These are phyloP conservation scores for Ophiocordyceps camponoti-rufipedis DNA, from an alignment of 2,329 filamentous ascomycete species.

Conservation along the genomic window DNA sequence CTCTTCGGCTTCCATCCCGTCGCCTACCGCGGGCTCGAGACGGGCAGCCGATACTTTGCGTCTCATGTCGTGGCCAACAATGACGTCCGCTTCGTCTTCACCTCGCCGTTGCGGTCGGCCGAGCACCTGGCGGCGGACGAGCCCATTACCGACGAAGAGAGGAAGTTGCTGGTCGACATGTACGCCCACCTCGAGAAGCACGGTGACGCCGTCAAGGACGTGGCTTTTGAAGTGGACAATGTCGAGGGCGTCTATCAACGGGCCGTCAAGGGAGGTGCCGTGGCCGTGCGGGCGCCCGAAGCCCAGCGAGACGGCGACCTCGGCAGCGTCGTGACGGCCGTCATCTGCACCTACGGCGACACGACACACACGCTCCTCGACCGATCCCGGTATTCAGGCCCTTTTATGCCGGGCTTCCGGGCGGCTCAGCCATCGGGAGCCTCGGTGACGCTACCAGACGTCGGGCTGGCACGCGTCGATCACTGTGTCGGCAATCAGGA, in stretches of 20 bases:
- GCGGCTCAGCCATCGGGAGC: constrained; percentile 23
- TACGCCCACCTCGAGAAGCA: constrained; percentile 71
- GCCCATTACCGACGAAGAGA: constrained; percentile 44
- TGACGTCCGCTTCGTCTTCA: constrained; percentile 65
- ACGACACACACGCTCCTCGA: constrained; percentile 86
- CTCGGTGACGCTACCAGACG: constrained; percentile 33
- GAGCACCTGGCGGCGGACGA: constrained; percentile 37
- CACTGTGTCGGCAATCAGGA: constrained; percentile 96
- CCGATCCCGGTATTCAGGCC: constrained; percentile 48
- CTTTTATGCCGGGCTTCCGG: constrained; percentile 72
- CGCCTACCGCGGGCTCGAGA: constrained; percentile 79
- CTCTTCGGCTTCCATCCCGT: constrained; percentile 73
- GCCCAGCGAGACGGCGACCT: constrained; percentile 35
- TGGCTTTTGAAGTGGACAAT: constrained; percentile 86
- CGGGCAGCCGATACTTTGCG: constrained; percentile 61
- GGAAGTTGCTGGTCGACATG: constrained; percentile 50
- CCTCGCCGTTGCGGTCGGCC: constrained; percentile 55
- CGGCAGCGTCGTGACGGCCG: constrained; percentile 54
- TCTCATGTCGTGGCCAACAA: constrained; percentile 72
- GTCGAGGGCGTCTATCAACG: constrained; percentile 62
- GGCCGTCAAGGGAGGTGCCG: constrained; percentile 48
- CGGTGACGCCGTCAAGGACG: constrained; percentile 87
- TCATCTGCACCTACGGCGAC: constrained; percentile 84
- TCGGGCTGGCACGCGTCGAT: constrained; percentile 62
- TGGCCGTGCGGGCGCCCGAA: constrained; percentile 42